A percentile compares a stretch with the other conserved stretches of the same genome.
Conservation (phyloP, 768 basidiomycete genomes). For the Leccinum rimulosum region DNA sequence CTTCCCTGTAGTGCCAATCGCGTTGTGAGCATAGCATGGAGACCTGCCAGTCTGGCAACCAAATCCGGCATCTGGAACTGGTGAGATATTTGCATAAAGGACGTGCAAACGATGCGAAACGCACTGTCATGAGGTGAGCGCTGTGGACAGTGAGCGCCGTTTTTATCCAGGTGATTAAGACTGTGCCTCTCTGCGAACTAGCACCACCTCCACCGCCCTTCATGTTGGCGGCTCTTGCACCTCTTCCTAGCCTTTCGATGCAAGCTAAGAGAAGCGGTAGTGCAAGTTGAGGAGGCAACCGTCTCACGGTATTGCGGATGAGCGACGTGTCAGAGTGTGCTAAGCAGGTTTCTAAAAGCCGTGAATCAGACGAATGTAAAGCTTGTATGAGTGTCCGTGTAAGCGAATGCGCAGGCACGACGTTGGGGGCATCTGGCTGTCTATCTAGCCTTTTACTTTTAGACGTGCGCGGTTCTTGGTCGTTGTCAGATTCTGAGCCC, state of each 20-base stretch:
- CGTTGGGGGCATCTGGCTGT: slow-evolving; percentile 31
- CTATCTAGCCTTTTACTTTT: slow-evolving; percentile 24
- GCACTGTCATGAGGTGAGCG: slow-evolving; percentile 90
- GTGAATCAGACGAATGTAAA: slow-evolving; percentile 89
- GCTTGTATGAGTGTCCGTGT: slow-evolving; percentile 95
- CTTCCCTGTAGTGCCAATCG: slow-evolving; percentile 82
- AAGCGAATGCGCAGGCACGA: slow-evolving; percentile 78
- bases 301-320: slow-evolving; percentile 82
- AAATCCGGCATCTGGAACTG: slow-evolving; percentile 81
- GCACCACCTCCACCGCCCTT: slow-evolving; percentile 78
- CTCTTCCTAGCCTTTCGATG: slow-evolving; percentile 82
- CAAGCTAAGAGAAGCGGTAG: slow-evolving; percentile 85
- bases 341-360: slow-evolving; percentile 83
- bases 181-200: slow-evolving; percentile 72
- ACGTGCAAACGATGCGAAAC: slow-evolving; percentile 30
- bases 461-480: slow-evolving; percentile 39
- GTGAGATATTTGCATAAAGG: slow-evolving; percentile 10
- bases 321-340: slow-evolving; percentile 77
- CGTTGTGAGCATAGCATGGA: slow-evolving; percentile 78
- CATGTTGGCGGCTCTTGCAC: slow-evolving; percentile 65
- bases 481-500: slow-evolving; percentile 43
- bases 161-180: slow-evolving; percentile 74
- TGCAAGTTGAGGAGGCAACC: slow-evolving; percentile 83
- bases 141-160: slow-evolving; percentile 83
- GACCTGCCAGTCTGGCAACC: slow-evolving; percentile 78